Evolutionary conservation across 2,329 filamentous ascomycete species (phyloP).

Genomic region (Cladosporium cucumerinum): DNA sequence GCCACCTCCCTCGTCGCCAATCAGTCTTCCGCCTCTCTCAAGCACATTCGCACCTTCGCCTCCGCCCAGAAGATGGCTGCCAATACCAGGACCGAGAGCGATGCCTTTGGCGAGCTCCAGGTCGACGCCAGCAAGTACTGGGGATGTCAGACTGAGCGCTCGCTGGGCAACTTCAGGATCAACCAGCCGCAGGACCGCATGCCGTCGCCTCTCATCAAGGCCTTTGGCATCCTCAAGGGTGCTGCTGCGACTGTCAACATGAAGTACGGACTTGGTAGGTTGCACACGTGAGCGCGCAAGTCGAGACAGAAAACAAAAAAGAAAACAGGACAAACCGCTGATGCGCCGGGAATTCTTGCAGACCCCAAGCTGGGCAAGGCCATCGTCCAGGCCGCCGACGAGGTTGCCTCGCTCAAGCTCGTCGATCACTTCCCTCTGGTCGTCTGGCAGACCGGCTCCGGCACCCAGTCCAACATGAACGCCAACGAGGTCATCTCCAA

Average conservation of each 20-base stretch:
- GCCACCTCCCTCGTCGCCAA: neutral
- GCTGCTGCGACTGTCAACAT: constrained; percentile 95
- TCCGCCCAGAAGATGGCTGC: constrained; percentile 35
- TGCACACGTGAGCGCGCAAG: neutral
- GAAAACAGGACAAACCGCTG: neutral
- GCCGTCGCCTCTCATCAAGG: constrained; percentile 86
- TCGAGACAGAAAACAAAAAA: too few relatives aligned
- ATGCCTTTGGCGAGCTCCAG: constrained; percentile 96
- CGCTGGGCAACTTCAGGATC: constrained; percentile 96
- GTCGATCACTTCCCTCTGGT: constrained; percentile 97
- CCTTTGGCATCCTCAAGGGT: constrained; percentile 96
- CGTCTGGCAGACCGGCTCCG: constrained; percentile 98
- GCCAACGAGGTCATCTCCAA: constrained; percentile 99
- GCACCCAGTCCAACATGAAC: constrained; percentile 99
- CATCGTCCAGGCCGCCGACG: constrained; percentile 88
- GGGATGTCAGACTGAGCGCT: constrained; percentile 96
- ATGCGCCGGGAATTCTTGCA: constrained; percentile 35
- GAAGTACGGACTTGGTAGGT: constrained; percentile 78
- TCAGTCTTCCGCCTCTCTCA: neutral
- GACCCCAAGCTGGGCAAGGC: constrained; percentile 86
- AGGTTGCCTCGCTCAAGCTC: constrained; percentile 91
- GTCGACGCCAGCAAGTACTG: constrained; percentile 93
- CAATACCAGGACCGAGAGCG: constrained; percentile 77
- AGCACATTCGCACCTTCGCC: constrained; percentile 28
- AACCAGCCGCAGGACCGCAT: constrained; percentile 99